Conservation (phyloP, 2,329 filamentous ascomycete species). For the Scortechinia acanthostroma region DNA sequence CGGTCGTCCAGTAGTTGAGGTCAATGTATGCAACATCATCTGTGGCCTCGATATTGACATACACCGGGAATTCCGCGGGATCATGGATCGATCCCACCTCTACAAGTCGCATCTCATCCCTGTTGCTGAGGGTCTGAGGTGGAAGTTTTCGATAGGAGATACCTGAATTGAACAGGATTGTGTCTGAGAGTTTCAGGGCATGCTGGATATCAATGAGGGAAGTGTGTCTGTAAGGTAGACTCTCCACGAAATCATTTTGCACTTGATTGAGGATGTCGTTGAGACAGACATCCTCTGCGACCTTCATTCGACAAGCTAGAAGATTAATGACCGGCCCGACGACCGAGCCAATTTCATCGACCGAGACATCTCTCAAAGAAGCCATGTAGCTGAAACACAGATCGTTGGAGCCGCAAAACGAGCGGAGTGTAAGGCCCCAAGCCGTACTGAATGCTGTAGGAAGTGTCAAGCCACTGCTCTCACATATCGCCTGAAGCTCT, state of each 20-base stretch:
- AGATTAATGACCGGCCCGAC: background rate
- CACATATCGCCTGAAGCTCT: background rate
- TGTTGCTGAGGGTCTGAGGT: background rate
- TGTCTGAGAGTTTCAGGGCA: background rate
- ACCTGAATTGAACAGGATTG: background rate
- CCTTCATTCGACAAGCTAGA: background rate
- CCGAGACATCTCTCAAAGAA: background rate
- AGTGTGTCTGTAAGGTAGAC: background rate
- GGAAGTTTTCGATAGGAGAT: background rate
- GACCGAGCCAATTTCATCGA: background rate
- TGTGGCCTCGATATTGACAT: background rate
- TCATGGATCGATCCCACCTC: background rate
- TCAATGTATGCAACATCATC: background rate
- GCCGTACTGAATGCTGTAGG: background rate
- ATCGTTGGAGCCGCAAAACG: background rate
- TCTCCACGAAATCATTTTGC: background rate
- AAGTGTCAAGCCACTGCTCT: background rate
- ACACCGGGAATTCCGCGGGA: background rate
- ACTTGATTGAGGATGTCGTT: background rate
- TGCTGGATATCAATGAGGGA: background rate
- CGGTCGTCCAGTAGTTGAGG: background rate
- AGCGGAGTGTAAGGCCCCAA: background rate
- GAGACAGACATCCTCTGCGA: background rate
- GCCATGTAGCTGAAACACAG: background rate
- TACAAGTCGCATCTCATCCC: background rate